Conservation (phyloP, 495 filamentous ascomycete genomes). For the Saxophila tyrrhenica region DNA sequence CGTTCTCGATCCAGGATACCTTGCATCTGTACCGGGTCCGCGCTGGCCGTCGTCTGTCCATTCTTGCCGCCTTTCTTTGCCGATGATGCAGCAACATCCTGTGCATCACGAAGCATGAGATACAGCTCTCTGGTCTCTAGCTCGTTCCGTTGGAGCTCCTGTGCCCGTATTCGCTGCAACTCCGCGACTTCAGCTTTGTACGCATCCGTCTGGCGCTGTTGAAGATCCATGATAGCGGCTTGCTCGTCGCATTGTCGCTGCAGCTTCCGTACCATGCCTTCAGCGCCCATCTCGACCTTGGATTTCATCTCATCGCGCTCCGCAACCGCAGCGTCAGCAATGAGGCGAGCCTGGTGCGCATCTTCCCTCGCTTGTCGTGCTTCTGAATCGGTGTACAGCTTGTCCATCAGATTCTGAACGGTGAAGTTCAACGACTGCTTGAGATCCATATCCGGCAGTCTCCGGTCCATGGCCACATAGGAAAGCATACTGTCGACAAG, state of each 20-base stretch:
- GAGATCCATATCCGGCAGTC: constrained; percentile 90
- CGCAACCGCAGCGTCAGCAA: constrained; percentile 88
- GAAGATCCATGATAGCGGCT: constrained; percentile 75
- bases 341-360: constrained; percentile 72
- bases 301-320: constrained; percentile 93
- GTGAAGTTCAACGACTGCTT: constrained; percentile 96
- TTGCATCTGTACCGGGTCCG: constrained; percentile 65
- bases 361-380: constrained; percentile 86
- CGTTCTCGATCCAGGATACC: constrained; percentile 87
- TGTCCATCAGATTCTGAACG: constrained; percentile 87
- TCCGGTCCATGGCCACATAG: constrained; percentile 96
- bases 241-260: constrained; percentile 92
- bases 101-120: constrained; percentile 95
- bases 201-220: constrained; percentile 71
- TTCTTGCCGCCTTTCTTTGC: constrained; percentile 50
- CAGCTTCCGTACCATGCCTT: constrained; percentile 84
- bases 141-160: constrained; percentile 90
- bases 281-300: constrained; percentile 85
- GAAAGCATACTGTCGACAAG: constrained; percentile 95
- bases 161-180: constrained; percentile 71
- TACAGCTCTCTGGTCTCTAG: constrained; percentile 93
- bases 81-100: constrained; percentile 68
- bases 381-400: constrained; percentile 90
- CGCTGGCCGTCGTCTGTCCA: constrained; percentile 40
- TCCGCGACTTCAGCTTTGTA: constrained; percentile 83